phyloP scores from a whole-genome alignment of 768 basidiomycete genomes.

The Lactifluus piperatus region DNA sequence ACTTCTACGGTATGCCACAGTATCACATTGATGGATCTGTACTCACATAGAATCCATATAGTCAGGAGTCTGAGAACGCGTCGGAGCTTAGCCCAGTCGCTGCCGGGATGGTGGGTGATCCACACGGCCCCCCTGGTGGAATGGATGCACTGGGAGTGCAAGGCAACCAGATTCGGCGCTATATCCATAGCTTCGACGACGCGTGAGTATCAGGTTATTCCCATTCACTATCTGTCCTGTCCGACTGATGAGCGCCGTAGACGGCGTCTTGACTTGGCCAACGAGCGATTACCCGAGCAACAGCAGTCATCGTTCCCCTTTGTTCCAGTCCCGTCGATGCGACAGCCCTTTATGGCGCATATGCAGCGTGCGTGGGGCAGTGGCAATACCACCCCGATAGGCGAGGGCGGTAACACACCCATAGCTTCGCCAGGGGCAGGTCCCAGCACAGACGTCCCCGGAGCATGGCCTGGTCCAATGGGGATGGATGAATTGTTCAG shows the following conservation, averaged over 20 bases:
- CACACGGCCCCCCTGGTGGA: conserved; percentile 26
- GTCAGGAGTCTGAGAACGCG: conserved; percentile 73
- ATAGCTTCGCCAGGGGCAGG: conserved; percentile 19
- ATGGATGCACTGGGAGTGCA: conserved; percentile 56
- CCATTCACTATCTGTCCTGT: conserved; percentile 1
- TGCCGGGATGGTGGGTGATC: conserved; percentile 27
- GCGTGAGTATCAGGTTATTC: conserved; percentile 43
- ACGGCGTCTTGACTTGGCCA: conserved; percentile 61
- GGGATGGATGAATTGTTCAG: conserved; percentile 58
- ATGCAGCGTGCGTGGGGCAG: conserved; percentile 11
- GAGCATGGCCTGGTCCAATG: conserved; percentile 27
- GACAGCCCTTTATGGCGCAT: conserved; percentile 25
- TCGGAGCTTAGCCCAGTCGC: conserved; percentile 47
- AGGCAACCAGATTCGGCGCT: conserved; percentile 46
- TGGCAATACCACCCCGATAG: conserved; percentile 17
- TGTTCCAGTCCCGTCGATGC: conserved; percentile 60
- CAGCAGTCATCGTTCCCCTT: conserved; percentile 29
- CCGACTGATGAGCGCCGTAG: conserved; percentile 28
- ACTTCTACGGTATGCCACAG: conserved; percentile 59
- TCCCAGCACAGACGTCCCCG: conserved; percentile 28
- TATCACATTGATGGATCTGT: not conserved
- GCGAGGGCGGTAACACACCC: not conserved
- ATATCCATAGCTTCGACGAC: conserved; percentile 66
- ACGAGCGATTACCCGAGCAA: conserved; percentile 63
- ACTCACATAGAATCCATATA: conserved; percentile 24